A percentile compares a stretch with the other conserved stretches of the same genome.
Evolutionary conservation across 108 stramenopile genomes (phyloP).

Genomic region (Asterionellopsis glacialis): DNA sequence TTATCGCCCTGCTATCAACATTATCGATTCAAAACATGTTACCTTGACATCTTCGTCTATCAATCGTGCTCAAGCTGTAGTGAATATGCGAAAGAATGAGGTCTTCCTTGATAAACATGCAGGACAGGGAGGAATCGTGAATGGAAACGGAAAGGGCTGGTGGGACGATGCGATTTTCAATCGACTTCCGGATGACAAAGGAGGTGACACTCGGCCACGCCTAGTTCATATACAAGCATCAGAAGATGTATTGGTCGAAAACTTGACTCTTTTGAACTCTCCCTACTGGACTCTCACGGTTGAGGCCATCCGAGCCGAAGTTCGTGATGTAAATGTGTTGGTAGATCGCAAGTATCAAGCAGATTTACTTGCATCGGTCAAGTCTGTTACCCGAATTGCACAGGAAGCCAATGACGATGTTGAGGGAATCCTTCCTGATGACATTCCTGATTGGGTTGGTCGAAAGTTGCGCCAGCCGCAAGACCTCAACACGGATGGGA

Average conservation of each 20-base stretch:
- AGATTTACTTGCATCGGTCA: neutral
- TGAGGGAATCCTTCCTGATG: slow-evolving; percentile 8
- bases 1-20: slow-evolving; percentile 35
- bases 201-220: slow-evolving; percentile 7
- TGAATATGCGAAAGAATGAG: slow-evolving; percentile 7
- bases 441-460: slow-evolving; percentile 27
- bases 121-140: slow-evolving; percentile 18
- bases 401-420: slow-evolving; percentile 13
- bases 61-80: slow-evolving; percentile 2
- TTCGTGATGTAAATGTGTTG: slow-evolving; percentile 27
- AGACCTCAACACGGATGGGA: slow-evolving; percentile 43
- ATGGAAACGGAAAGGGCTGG: slow-evolving; percentile 28
- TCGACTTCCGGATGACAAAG: slow-evolving; percentile 3
- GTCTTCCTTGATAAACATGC: neutral
- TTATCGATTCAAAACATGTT: slow-evolving; percentile 17
- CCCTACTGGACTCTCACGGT: slow-evolving; percentile 29
- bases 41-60: slow-evolving; percentile 13
- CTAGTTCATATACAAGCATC: slow-evolving; percentile 20
- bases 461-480: slow-evolving; percentile 17
- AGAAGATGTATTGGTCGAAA: slow-evolving; percentile 24
- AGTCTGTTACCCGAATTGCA: slow-evolving; percentile 7
- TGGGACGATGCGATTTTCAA: slow-evolving; percentile 22
- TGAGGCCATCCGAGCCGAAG: slow-evolving; percentile 24
- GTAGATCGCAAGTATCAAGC: slow-evolving; percentile 25
- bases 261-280: slow-evolving; percentile 23